Base-by-base conservation (phyloP, 495 filamentous ascomycete species). In the Tuber aestivum region DNA sequence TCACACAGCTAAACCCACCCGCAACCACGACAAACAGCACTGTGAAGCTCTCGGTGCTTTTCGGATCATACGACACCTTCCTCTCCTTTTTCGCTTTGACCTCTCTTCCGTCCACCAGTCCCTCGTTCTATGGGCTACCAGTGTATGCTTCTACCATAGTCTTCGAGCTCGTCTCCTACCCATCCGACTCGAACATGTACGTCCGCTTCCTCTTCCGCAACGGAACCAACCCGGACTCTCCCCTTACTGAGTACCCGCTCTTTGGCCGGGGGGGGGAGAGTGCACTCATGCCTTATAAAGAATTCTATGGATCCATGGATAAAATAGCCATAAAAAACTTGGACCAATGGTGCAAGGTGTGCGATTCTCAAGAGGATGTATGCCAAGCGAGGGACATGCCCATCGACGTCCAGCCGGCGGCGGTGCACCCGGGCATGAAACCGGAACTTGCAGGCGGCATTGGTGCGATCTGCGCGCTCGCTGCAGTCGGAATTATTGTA, bases 161-260 rank as follows among this genome's bases (percentile, higher is more conserved):
- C 6, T 91, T 94, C 76, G 93, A 97, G 85, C 87, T 97, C 12
- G 90, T 92, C 79, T 93, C 92, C 77, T 83, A 88, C 84, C 80
- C 85, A 76, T 76, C 77, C 32, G 76, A 83, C 38, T 70, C 82
- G 79, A 86, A 93, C 68, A 86, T 95, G 50, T 89, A 86, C 76
- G 91, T 97, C 41, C 89, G 93, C 56, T 94, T 94, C 85, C 84
- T 92, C 18, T 89, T 94, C 83, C 87, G 89, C 79, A 96, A 96
- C 82, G 92, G 91, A 68, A 92, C 92, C 21, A 87, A 87, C n/a
- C 83, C 86, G 32, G 77, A 81, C 16, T 84, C 83, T 41, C 82
- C 85, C 38, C 87, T 91, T 10, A 77, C 73, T 2, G 80, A 86
- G 6, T 94, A 89, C 83, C 90, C 92, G 5, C 86, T 96, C 5